Conservation (phyloP, 192 early-diverging fungal genomes). For the Coemansia sp. region DNA sequence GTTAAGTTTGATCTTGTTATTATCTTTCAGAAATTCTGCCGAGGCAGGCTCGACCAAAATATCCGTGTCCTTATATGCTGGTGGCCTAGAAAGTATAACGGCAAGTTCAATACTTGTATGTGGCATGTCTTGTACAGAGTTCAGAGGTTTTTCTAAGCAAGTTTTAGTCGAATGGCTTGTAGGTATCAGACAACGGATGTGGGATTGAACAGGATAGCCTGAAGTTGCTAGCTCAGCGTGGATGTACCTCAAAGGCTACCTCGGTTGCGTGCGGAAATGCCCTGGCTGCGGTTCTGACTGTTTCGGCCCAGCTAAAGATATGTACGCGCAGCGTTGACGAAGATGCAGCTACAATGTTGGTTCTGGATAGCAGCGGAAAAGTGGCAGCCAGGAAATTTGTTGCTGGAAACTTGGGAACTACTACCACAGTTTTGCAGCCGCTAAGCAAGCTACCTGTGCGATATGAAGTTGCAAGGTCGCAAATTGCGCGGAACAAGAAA, state of each 20-base stretch:
- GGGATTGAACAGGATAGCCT: conserved; percentile 15
- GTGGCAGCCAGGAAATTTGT: neutral
- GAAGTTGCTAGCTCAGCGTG: conserved; percentile 15
- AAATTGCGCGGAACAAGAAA: conserved; percentile 17
- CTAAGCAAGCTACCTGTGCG: conserved; percentile 33
- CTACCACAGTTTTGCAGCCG: conserved; percentile 31
- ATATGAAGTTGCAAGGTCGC: conserved; percentile 24
- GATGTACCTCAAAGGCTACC: conserved; percentile 23
- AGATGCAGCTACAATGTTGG: conserved; percentile 10
- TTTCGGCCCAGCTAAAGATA: conserved; percentile 26
- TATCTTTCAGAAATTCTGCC: conserved; percentile 9
- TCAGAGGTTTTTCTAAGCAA: neutral
- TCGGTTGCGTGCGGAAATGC: conserved; percentile 8
- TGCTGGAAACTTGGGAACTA: conserved; percentile 29
- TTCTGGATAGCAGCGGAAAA: conserved; percentile 9
- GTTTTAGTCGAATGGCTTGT: neutral
- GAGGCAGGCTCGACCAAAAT: conserved; percentile 26
- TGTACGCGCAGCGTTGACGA: conserved; percentile 17
- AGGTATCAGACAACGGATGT: conserved; percentile 25
- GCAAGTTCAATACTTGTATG: conserved; percentile 4
- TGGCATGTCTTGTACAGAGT: neutral
- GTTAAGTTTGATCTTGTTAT: neutral
- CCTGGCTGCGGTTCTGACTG: conserved; percentile 23
- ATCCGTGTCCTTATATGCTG: conserved; percentile 8
- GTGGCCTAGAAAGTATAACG: conserved; percentile 27